Evolutionary conservation across 768 basidiomycete genomes (phyloP), one percentile per base, ranked within the genome.

Genomic region (Trametes meyenii): DNA sequence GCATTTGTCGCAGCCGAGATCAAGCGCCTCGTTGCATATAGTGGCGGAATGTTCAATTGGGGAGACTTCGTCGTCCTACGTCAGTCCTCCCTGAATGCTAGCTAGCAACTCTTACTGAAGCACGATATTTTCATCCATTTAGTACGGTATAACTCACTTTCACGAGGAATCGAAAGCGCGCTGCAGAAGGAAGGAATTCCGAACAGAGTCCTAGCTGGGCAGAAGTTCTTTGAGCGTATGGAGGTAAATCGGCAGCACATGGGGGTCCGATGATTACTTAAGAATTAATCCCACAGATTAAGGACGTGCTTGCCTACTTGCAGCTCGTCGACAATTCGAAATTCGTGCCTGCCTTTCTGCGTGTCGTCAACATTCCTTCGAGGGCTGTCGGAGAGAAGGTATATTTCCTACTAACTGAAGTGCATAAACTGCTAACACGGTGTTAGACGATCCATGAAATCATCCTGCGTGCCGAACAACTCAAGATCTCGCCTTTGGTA

Each of bases 121-220:
- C 6, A 42, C 59, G 12, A 39, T 42, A 26, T 33, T 17, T 38
- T 3, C 35, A 12, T 13, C n/a, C 35, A 19, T 4, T 3, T 40
- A 92, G 91, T 96, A 42, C 83, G 94, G 29, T 92, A 86, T 67
- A 94, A 90, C 71, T 88, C 92, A 0, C 76, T 93, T 5, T 93
- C 91, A 0, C 82, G 92, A 35, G 77, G 79, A 0, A 81, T 95
- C 36, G 94, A 95, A 74, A 81, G 79, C 14, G 86, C 88, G 0
- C 73, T 96, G 23, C 91, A 92, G 69, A 86, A 83, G 63, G 84
- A 87, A 63, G 83, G 85, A n/a, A 90, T 96, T 40, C 92, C 92
- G 1, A 85, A 82, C 66, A 77, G 84, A 59, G 82, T 95, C 50
- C 79, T 95, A 2, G 88, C 85, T 21, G 92, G 92, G 0, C 89